These are phyloP conservation scores for Teratosphaeria pseudoeucalypti DNA, from an alignment of 2,329 filamentous ascomycete species.

Conservation along the genomic window DNA sequence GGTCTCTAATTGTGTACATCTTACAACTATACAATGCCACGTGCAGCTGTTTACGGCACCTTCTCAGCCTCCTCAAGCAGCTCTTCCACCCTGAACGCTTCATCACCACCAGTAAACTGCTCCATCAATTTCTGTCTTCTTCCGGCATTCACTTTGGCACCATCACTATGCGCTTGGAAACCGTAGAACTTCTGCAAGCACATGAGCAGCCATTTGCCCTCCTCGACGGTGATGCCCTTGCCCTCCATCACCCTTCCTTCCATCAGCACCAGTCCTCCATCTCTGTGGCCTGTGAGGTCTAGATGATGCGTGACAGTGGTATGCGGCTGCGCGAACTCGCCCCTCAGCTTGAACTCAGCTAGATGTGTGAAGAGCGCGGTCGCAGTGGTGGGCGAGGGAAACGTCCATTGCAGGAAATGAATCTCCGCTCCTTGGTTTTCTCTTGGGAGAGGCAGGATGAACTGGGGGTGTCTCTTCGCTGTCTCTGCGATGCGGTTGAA, in stretches of 20 bases:
- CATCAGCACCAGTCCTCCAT: slow-evolving; percentile 69
- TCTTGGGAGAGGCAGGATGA: slow-evolving; percentile 78
- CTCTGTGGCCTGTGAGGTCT: slow-evolving; percentile 49
- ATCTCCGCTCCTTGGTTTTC: slow-evolving; percentile 66
- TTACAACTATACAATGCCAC: neutral
- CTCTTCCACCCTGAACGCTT: slow-evolving; percentile 69
- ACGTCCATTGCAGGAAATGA: slow-evolving; percentile 94
- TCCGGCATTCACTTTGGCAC: slow-evolving; percentile 62
- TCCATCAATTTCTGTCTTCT: slow-evolving; percentile 60
- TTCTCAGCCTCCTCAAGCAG: slow-evolving; percentile 84
- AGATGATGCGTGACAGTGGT: slow-evolving; percentile 88
- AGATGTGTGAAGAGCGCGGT: slow-evolving; percentile 83
- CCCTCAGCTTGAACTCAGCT: slow-evolving; percentile 82
- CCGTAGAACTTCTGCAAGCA: slow-evolving; percentile 89
- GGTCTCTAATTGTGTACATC: neutral
- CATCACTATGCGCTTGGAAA: slow-evolving; percentile 46
- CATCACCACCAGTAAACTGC: slow-evolving; percentile 72
- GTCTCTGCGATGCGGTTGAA: slow-evolving; percentile 62
- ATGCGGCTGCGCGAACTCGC: slow-evolving; percentile 82
- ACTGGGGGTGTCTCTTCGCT: slow-evolving; percentile 70
- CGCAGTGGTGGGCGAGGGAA: slow-evolving; percentile 54
- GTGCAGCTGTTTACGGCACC: slow-evolving; percentile 31
- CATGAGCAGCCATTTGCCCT: slow-evolving; percentile 85
- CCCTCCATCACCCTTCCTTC: slow-evolving; percentile 70
- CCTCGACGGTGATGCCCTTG: slow-evolving; percentile 63